Evolutionary conservation across 2,329 filamentous ascomycete species (phyloP).

Genomic region (Fusarium humuli): DNA sequence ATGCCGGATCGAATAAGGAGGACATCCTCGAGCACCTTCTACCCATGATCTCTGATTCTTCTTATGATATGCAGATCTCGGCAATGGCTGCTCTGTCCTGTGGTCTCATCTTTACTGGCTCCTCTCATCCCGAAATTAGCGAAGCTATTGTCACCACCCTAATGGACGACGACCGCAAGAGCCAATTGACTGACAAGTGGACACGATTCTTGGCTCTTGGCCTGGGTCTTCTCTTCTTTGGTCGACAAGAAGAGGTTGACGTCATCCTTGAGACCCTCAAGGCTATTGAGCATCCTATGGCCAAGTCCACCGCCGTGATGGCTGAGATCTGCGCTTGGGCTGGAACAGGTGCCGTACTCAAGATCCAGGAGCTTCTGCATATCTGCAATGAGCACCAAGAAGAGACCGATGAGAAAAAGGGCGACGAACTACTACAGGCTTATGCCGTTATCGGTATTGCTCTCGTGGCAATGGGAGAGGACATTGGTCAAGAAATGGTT

Average conservation of each 20-base stretch:
- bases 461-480: slow-evolving; percentile 97
- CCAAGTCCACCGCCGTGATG: slow-evolving; percentile 92
- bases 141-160: slow-evolving; percentile 93
- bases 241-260: slow-evolving; percentile 97
- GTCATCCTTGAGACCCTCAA: slow-evolving; percentile 97
- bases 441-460: slow-evolving; percentile 96
- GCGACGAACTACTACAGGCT: slow-evolving; percentile 92
- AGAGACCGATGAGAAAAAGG: slow-evolving; percentile 93
- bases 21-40: slow-evolving; percentile 87
- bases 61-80: slow-evolving; percentile 91
- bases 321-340: slow-evolving; percentile 98
- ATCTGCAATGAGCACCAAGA: slow-evolving; percentile 99
- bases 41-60: slow-evolving; percentile 87
- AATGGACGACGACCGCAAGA: slow-evolving; percentile 91
- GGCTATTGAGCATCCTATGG: slow-evolving; percentile 96
- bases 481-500: slow-evolving; percentile 98
- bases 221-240: slow-evolving; percentile 93
- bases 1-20: slow-evolving; percentile 93
- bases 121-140: slow-evolving; percentile 89
- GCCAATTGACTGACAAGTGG: slow-evolving; percentile 97
- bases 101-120: slow-evolving; percentile 92
- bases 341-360: slow-evolving; percentile 94
- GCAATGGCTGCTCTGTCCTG: slow-evolving; percentile 94
- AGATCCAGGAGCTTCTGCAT: slow-evolving; percentile 96
- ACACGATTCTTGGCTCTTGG: slow-evolving; percentile 95